Percentiles rank a stretch among this genome's conserved stretches.
phyloP scores from a whole-genome alignment of 2,329 filamentous ascomycete species.

The Ophiostoma sp. region DNA sequence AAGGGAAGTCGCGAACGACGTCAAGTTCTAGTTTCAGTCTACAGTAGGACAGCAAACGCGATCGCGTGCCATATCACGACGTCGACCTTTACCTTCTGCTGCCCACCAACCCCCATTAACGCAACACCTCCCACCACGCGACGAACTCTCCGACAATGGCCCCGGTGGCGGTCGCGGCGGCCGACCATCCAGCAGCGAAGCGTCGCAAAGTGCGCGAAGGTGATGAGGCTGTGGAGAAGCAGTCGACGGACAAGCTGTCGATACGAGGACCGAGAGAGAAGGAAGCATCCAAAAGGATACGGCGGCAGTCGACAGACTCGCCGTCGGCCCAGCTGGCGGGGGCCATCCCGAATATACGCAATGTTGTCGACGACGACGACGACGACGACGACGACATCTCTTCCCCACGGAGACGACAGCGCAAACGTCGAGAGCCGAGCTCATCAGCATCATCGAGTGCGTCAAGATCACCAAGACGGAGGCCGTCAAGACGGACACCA shows the following conservation, averaged over 20 bases:
- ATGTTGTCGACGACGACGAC: not conserved
- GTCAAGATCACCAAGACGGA: not conserved
- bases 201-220: slow-evolving; percentile 23
- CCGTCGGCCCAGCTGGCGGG: slow-evolving; percentile 29
- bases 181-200: slow-evolving; percentile 21
- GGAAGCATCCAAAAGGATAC: not conserved
- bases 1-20: not conserved
- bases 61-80: not conserved
- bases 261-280: slow-evolving; percentile 18
- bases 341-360: slow-evolving; percentile 16
- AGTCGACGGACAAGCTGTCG: not conserved
- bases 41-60: slow-evolving; percentile 13
- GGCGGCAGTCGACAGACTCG: slow-evolving; percentile 22
- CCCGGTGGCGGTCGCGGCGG: slow-evolving; percentile 18
- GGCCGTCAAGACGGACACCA: not conserved
- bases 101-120: not conserved
- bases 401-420: not conserved
- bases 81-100: not conserved
- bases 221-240: not conserved
- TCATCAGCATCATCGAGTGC: not conserved
- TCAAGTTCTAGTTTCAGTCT: not conserved
- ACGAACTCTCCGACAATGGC: slow-evolving; percentile 15
- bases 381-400: not conserved
- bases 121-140: not conserved
- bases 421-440: not conserved